These are phyloP conservation scores for Phyllosticta citribraziliensis DNA, from an alignment of 2,329 filamentous ascomycete species.

Conservation along the genomic window DNA sequence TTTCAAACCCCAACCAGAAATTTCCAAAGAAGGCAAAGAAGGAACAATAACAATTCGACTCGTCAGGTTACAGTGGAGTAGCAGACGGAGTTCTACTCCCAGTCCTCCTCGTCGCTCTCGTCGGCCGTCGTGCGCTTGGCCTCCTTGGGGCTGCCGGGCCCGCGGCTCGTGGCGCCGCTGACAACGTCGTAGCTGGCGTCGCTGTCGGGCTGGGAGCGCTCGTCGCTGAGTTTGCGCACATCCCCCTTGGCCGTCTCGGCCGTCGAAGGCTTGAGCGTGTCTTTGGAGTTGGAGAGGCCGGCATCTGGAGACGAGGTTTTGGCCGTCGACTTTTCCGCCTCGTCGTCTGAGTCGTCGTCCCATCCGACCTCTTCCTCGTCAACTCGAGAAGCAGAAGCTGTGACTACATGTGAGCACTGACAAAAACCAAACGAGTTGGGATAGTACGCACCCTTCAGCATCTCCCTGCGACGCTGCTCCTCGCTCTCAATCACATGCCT, in stretches of 20 bases:
- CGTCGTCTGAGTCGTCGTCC: constrained; percentile 50
- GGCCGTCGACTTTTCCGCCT: constrained; percentile 11
- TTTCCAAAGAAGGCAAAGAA: background rate
- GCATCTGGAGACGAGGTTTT: constrained; percentile 11
- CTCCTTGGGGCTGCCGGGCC: constrained; percentile 56
- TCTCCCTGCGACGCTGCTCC: constrained; percentile 76
- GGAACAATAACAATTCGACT: background rate
- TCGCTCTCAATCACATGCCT: constrained; percentile 88
- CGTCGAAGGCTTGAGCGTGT: constrained; percentile 29
- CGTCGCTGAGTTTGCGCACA: constrained; percentile 54
- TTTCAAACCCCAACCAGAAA: background rate
- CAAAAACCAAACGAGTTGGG: background rate
- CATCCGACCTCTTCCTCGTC: constrained; percentile 62
- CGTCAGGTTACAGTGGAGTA: background rate
- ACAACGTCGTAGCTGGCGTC: constrained; percentile 96
- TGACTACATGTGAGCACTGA: background rate
- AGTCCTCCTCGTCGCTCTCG: constrained; percentile 65
- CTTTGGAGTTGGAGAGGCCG: constrained; percentile 22
- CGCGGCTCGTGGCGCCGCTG: constrained; percentile 62
- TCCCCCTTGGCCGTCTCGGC: constrained; percentile 17
- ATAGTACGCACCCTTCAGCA: constrained; percentile 66
- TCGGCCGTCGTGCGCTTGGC: constrained; percentile 37
- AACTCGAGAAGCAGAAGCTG: constrained; percentile 32
- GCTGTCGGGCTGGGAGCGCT: constrained; percentile 79
- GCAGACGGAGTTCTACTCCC: constrained; percentile 47